Conservation (phyloP, 2,329 filamentous ascomycete genomes). For the Penicillium sp. region DNA sequence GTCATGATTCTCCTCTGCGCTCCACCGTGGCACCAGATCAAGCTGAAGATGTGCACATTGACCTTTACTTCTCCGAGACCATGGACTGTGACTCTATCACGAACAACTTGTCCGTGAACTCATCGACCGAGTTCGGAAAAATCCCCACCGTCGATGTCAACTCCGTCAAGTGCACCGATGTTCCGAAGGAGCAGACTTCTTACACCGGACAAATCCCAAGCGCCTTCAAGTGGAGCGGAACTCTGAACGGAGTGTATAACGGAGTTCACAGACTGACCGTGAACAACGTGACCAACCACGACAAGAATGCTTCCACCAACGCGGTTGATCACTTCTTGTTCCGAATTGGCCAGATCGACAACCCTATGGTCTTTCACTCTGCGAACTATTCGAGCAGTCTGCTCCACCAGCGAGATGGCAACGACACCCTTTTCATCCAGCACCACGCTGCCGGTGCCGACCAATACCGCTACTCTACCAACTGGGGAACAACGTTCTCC, state of each 20-base stretch:
- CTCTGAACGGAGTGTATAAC: conserved; percentile 58
- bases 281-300: conserved; percentile 52
- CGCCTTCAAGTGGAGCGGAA: conserved; percentile 55
- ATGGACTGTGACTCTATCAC: conserved; percentile 62
- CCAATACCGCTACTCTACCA: conserved; percentile 64
- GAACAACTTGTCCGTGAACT: conserved; percentile 52
- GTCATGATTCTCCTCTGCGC: conserved; percentile 59
- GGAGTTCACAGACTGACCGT: conserved; percentile 62
- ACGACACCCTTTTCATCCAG: conserved; percentile 51
- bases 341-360: conserved; percentile 59
- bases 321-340: conserved; percentile 62
- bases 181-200: conserved; percentile 34
- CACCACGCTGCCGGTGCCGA: conserved; percentile 64
- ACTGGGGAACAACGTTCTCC: conserved; percentile 62
- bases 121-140: conserved; percentile 53
- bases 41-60: conserved; percentile 49
- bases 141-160: conserved; percentile 46
- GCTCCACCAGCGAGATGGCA: conserved; percentile 45
- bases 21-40: conserved; percentile 49
- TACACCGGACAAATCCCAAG: conserved; percentile 57
- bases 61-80: conserved; percentile 58
- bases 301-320: conserved; percentile 47
- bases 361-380: conserved; percentile 60
- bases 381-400: conserved; percentile 62
- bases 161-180: conserved; percentile 49